Evolutionary conservation across 768 basidiomycete species (phyloP).

Genomic region (Suillus cothurnatus): DNA sequence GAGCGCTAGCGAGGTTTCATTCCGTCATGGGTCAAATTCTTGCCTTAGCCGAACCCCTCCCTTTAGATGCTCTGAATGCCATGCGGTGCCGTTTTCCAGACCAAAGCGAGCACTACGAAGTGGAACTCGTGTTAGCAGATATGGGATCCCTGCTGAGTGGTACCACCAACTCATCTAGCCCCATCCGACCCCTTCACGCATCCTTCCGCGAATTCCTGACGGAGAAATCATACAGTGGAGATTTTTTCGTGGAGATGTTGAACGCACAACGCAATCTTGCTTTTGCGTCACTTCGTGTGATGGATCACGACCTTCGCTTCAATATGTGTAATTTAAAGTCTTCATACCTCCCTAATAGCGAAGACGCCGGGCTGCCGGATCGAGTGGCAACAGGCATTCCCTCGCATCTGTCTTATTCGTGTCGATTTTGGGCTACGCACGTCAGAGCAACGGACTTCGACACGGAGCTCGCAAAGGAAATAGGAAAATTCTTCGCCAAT

Average conservation of each 20-base stretch:
- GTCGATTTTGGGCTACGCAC: conserved; percentile 17
- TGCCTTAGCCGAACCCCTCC: not conserved
- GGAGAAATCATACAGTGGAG: conserved; percentile 13
- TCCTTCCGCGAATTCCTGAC: conserved; percentile 31
- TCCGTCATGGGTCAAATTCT: conserved; percentile 9
- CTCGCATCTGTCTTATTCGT: conserved; percentile 13
- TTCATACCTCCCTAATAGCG: conserved; percentile 31
- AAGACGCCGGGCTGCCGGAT: conserved; percentile 14
- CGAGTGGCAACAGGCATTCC: conserved; percentile 8
- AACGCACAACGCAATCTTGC: conserved; percentile 1
- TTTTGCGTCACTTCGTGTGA: conserved; percentile 22
- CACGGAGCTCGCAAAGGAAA: not conserved
- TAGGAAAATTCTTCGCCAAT: conserved; percentile 2
- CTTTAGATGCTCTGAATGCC: not conserved
- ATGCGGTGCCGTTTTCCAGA: conserved; percentile 6
- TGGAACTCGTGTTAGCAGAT: not conserved
- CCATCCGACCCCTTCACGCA: conserved; percentile 24
- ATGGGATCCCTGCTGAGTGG: conserved; percentile 13
- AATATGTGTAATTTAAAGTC: conserved; percentile 37
- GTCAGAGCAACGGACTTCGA: conserved; percentile 3
- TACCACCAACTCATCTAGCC: not conserved
- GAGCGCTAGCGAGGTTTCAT: not conserved
- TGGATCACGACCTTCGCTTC: conserved; percentile 35
- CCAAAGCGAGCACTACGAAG: not conserved
- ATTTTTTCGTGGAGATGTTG: conserved; percentile 16